Percentiles rank a stretch among this genome's conserved stretches.
Conservation (phyloP, 2,329 filamentous ascomycete genomes). For the Aspergillus glaucus region DNA sequence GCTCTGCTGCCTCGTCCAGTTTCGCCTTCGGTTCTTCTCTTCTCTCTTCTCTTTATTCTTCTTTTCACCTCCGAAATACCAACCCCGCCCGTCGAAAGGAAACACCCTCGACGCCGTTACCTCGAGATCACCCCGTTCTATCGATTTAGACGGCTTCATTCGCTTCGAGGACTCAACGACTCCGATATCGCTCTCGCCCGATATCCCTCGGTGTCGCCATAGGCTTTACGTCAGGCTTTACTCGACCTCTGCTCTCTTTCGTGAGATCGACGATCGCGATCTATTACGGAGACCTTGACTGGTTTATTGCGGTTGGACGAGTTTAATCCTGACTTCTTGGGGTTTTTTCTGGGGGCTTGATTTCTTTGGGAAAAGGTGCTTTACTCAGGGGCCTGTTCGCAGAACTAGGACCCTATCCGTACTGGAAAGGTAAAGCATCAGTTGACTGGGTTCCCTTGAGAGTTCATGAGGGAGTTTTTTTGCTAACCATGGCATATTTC, state of each 20-base stretch:
- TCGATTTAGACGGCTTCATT: conserved; percentile 17
- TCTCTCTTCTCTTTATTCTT: conserved; percentile 9
- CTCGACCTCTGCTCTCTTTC: conserved; percentile 19
- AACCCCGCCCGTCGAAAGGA: conserved; percentile 1
- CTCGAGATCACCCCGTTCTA: conserved; percentile 5
- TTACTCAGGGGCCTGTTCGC: conserved; percentile 15
- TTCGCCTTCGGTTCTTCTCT: conserved; percentile 6
- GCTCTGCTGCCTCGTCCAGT: conserved; percentile 11
- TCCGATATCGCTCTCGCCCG: conserved; percentile 14
- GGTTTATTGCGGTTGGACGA: conserved; percentile 34
- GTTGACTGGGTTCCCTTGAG: conserved; percentile 18
- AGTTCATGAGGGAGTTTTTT: conserved; percentile 10
- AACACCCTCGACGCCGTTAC: conserved; percentile 8
- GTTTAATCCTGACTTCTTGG: conserved; percentile 22
- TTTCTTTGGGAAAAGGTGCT: conserved; percentile 1
- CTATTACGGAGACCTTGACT: conserved; percentile 35
- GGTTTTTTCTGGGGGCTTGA: conserved; percentile 11
- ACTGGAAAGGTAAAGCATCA: conserved; percentile 34
- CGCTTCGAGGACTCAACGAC: conserved; percentile 22
- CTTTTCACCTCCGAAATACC: conserved; percentile 4
- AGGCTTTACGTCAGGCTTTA: conserved; percentile 22
- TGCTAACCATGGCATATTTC: neutral
- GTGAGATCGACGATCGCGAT: conserved; percentile 18
- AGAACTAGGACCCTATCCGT: conserved; percentile 8
- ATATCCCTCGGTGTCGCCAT: conserved; percentile 6